phyloP scores from a whole-genome alignment of 768 basidiomycete species.

The Chalciporus chontae region DNA sequence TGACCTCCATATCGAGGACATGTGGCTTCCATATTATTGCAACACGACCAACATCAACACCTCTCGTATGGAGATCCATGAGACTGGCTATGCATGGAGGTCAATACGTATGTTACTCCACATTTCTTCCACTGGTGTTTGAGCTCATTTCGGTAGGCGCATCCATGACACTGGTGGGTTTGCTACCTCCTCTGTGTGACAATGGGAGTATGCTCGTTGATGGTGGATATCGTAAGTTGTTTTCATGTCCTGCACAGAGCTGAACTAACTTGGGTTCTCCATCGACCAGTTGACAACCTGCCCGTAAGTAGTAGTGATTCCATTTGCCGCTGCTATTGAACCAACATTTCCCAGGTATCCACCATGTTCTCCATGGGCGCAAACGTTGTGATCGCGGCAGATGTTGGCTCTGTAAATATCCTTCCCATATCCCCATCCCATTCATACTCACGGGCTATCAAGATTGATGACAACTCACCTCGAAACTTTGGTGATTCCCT shows the following conservation, averaged over 20 bases:
- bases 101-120: constrained; percentile 61
- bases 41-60: constrained; percentile 97
- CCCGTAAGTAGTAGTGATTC: constrained; percentile 51
- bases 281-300: constrained; percentile 72
- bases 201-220: constrained; percentile 91
- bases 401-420: constrained; percentile 78
- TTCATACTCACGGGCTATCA: constrained; percentile 24
- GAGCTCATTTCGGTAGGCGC: constrained; percentile 54
- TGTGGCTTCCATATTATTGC: constrained; percentile 99
- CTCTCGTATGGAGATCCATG: constrained; percentile 95
- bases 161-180: constrained; percentile 95
- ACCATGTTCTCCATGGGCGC: constrained; percentile 93
- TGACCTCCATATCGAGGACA: constrained; percentile 92
- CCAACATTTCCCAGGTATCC: constrained; percentile 55
- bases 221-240: constrained; percentile 76
- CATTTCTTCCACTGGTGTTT: not conserved
- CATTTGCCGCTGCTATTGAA: not conserved
- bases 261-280: constrained; percentile 4
- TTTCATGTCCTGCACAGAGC: constrained; percentile 1
- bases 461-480: constrained; percentile 92
- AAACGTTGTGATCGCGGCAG: constrained; percentile 84
- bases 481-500: constrained; percentile 92
- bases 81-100: constrained; percentile 98
- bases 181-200: constrained; percentile 92
- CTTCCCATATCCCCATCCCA: not conserved